Evolutionary conservation across 108 stramenopile genomes (phyloP).

Genomic region (Cyclotella atomus): DNA sequence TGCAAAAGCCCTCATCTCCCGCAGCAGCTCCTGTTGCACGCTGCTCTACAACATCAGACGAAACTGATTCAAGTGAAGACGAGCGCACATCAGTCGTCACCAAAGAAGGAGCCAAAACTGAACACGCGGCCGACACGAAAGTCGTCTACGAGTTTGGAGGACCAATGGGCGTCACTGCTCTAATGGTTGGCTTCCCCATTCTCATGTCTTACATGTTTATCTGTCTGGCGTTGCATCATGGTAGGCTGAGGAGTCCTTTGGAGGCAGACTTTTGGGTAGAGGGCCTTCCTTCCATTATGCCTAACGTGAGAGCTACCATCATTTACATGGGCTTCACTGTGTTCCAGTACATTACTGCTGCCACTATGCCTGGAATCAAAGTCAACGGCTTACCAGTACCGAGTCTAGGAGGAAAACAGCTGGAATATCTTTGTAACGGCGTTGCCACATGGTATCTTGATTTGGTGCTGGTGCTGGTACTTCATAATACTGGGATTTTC

Average conservation of each 20-base stretch:
- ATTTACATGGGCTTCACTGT: conserved; percentile 43
- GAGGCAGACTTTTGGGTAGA: too few relatives aligned
- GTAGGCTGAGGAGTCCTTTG: conserved; percentile 35
- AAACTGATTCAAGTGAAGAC: neutral
- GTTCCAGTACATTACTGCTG: conserved; percentile 48
- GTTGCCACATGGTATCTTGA: conserved; percentile 52
- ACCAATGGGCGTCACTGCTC: conserved; percentile 32
- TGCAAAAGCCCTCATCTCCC: neutral
- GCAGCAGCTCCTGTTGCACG: neutral
- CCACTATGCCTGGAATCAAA: conserved; percentile 46
- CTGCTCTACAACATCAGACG: neutral
- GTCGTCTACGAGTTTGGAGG: conserved; percentile 52
- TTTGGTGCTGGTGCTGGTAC: conserved; percentile 25
- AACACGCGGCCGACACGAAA: conserved; percentile 33
- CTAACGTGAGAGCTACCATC: conserved; percentile 15
- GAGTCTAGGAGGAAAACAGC: conserved; percentile 44
- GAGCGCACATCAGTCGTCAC: conserved; percentile 5
- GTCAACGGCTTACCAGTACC: conserved; percentile 51
- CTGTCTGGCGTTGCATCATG: conserved; percentile 34
- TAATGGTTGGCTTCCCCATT: conserved; percentile 46
- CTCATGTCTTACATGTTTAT: conserved; percentile 49
- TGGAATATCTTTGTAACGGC: conserved; percentile 54
- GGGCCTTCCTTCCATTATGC: too few relatives aligned
- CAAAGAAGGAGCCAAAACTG: conserved; percentile 31
- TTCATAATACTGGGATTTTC: conserved; percentile 42